Percentiles rank a stretch among this genome's conserved stretches.
phyloP scores from a whole-genome alignment of 1,284 basidiomycete genomes.

The Prillingera fragicola region DNA sequence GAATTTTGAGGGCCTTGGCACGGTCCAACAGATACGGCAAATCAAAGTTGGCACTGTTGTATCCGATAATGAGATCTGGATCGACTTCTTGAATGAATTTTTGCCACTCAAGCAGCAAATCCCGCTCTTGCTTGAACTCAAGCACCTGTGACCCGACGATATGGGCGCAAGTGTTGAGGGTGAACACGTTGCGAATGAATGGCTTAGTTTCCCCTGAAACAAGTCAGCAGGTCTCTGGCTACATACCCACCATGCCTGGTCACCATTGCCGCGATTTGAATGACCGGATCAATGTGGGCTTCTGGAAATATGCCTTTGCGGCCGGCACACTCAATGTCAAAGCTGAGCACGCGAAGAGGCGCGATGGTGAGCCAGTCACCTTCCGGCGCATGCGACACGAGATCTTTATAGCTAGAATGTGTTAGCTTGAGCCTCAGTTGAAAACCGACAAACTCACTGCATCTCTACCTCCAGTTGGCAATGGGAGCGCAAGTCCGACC shows the following conservation, averaged over 20 bases:
- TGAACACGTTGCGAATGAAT: slow-evolving; percentile 93
- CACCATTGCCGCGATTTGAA: slow-evolving; percentile 97
- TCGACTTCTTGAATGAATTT: slow-evolving; percentile 81
- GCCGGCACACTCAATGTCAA: slow-evolving; percentile 96
- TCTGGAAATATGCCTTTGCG: slow-evolving; percentile 94
- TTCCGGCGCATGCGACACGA: slow-evolving; percentile 83
- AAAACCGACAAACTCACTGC: slow-evolving; percentile 52
- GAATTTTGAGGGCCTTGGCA: slow-evolving; percentile 68
- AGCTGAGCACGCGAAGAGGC: slow-evolving; percentile 83
- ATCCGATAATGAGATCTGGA: slow-evolving; percentile 88
- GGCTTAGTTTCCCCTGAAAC: slow-evolving; percentile 75
- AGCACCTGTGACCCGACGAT: slow-evolving; percentile 93
- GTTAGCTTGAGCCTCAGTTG: not conserved
- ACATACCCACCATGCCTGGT: slow-evolving; percentile 71
- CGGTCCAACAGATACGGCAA: slow-evolving; percentile 88
- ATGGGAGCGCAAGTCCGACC: slow-evolving; percentile 61
- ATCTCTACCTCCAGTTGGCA: slow-evolving; percentile 82
- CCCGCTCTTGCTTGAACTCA: slow-evolving; percentile 68
- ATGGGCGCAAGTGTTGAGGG: slow-evolving; percentile 82
- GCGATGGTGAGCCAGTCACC: slow-evolving; percentile 85
- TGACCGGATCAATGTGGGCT: slow-evolving; percentile 78
- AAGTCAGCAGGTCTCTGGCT: slow-evolving; percentile 10
- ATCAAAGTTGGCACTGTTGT: slow-evolving; percentile 88
- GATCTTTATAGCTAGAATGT: slow-evolving; percentile 62
- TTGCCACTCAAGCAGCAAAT: slow-evolving; percentile 71